phyloP scores from a whole-genome alignment of 2,329 filamentous ascomycete genomes.

The Trichoderma sp. region DNA sequence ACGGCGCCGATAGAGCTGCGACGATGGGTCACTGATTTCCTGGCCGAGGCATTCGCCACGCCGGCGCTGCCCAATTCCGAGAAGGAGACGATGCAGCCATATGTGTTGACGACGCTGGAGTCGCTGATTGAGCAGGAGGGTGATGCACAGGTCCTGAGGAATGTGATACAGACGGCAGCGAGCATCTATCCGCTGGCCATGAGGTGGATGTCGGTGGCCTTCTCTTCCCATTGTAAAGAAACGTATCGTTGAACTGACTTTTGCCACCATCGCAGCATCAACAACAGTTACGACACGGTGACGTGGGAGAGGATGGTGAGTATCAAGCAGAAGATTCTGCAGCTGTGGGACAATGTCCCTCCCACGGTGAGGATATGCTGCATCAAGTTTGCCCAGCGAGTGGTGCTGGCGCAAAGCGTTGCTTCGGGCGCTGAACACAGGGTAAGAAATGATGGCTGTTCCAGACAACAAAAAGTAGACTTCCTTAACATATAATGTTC shows the following conservation, averaged over 20 bases:
- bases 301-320: constrained; percentile 85
- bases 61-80: constrained; percentile 74
- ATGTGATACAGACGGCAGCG: constrained; percentile 81
- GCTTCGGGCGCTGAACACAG: constrained; percentile 77
- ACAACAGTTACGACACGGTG: constrained; percentile 75
- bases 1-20: constrained; percentile 74
- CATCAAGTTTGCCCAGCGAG: constrained; percentile 94
- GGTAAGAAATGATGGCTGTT: constrained; percentile 53
- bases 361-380: constrained; percentile 85
- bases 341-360: constrained; percentile 78
- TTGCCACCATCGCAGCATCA: constrained; percentile 60
- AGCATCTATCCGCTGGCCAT: constrained; percentile 92
- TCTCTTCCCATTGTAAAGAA: background rate
- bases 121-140: constrained; percentile 69
- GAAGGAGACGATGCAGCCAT: constrained; percentile 77
- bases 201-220: constrained; percentile 84
- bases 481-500: constrained; percentile 25
- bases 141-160: constrained; percentile 78
- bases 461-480: background rate
- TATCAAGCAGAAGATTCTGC: constrained; percentile 86
- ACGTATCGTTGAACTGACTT: constrained; percentile 7
- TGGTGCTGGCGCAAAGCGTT: constrained; percentile 89
- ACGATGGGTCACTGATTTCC: constrained; percentile 93
- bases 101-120: constrained; percentile 74
- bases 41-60: constrained; percentile 93